Evolutionary conservation across 2,329 filamentous ascomycete species (phyloP), one percentile per base, ranked within the genome.

Genomic region (Sporothrix pseudoabietina): DNA sequence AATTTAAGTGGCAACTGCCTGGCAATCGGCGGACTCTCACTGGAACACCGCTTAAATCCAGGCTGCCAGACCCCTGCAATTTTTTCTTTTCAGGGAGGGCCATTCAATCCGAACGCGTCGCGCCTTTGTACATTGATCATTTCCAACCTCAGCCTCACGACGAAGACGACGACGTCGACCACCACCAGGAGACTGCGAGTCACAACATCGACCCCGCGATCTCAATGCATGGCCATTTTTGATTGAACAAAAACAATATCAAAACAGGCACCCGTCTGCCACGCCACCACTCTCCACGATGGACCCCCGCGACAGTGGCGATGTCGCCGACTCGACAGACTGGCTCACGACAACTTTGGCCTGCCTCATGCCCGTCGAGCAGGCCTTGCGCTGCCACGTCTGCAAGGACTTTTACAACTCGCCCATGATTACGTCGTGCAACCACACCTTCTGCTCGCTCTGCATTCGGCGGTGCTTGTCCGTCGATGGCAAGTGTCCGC

Each of bases 401-500:
- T 99, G 96, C 88, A 98, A 98, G 81, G 97, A 99, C 81, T 97
- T 98, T 82, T 98, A 93, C 84, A 90, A 90, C 75, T 97, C 94
- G 69, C 96, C 96, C 0, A 96, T 99, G 88, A 91, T 98, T 75
- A 99, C 96, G 0, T 92, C 93, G 0, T 99, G 96, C 83, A 92
- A 90, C 71, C 96, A 99, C 80, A 98, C 96, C 0, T 99, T 99
- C 80, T 99, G 96, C 85, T 98, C 95, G 7, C 84, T 97, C 71
- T 99, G 96, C 81, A 98, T 99, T 80, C 92, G 96, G 41, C 88
- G 94, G 75, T 94, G 92, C 75, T 86, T 99, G 0, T 91, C 91
- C 1, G 87, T 88, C 44, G 94, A 98, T 77, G 92, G 94, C 9
- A 94, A 92, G 81, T 99, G 96, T 78, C 96, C 96, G 0, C 85